Evolutionary conservation across 2,329 filamentous ascomycete species (phyloP).

Genomic region (Claviceps maximensis): DNA sequence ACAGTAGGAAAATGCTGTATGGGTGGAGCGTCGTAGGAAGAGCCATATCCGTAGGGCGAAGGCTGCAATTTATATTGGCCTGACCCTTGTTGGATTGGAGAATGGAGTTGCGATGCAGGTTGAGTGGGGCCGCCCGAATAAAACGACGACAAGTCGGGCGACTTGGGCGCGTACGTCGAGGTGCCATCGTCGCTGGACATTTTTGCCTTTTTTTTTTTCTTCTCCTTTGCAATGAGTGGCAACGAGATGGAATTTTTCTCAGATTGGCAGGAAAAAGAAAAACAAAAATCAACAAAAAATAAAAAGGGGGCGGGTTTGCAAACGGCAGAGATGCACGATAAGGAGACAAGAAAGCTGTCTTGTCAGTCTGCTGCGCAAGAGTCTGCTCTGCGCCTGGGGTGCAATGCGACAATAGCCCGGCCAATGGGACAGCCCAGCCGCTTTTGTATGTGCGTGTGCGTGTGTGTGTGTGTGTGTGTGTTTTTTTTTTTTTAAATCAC

Average conservation of each 20-base stretch:
- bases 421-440: no score
- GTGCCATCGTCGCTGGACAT: constrained; percentile 33
- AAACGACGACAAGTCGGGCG: constrained; percentile 46
- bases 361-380: no score
- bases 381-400: no score
- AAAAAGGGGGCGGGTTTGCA: no score
- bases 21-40: constrained; percentile 14
- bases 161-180: constrained; percentile 40
- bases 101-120: constrained; percentile 9
- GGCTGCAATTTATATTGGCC: constrained; percentile 22
- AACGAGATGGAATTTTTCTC: neutral
- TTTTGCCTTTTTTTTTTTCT: constrained; percentile 1
- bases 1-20: constrained; percentile 17
- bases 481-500: neutral
- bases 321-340: no score
- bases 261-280: no score
- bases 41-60: constrained; percentile 15
- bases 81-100: constrained; percentile 11
- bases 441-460: neutral
- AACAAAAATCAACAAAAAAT: no score
- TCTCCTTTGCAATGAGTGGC: constrained; percentile 8
- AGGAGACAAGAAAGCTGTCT: no score
- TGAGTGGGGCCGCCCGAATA: constrained; percentile 25
- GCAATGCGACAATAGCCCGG: no score
- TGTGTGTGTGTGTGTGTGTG: neutral